Percentiles rank a stretch among this genome's conserved stretches.
phyloP scores from a whole-genome alignment of 176 grass and related monocot genomes.

The Carex littledalei region DNA sequence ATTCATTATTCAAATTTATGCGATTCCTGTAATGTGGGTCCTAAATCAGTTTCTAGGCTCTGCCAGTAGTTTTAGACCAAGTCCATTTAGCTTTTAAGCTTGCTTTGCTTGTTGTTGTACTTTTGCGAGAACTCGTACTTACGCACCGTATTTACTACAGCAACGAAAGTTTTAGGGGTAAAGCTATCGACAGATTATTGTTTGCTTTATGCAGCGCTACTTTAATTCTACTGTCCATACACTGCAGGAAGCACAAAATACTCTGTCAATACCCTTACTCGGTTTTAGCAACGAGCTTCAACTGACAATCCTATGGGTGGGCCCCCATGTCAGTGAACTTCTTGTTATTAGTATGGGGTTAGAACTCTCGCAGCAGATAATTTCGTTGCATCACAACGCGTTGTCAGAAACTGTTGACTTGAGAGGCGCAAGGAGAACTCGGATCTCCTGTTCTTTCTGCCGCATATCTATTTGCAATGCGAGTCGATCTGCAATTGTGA shows the following conservation, averaged over 20 bases:
- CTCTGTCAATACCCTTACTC: too few species aligned
- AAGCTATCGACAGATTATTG: too few species aligned
- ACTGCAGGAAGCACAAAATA: too few species aligned
- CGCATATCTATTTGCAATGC: neutral
- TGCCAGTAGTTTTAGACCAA: neutral
- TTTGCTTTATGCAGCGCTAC: too few species aligned
- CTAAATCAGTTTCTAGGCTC: neutral
- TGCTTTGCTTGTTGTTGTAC: neutral
- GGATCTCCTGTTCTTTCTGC: neutral
- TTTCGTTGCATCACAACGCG: neutral
- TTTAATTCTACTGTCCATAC: too few species aligned
- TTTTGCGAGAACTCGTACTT: neutral
- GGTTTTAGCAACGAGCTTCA: neutral
- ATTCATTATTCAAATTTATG: neutral
- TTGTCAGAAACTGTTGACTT: conserved; percentile 7
- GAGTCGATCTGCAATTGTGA: neutral
- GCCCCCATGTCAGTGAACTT: neutral
- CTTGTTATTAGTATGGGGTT: neutral
- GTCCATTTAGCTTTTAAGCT: neutral
- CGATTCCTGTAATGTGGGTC: neutral
- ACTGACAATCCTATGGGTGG: neutral
- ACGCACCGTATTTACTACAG: neutral
- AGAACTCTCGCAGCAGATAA: neutral
- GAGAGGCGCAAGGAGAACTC: neutral
- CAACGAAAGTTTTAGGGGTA: too few species aligned